A percentile compares a stretch with the other conserved stretches of the same genome.
phyloP scores from a whole-genome alignment of 1,284 basidiomycete genomes.

The Malassezia slooffiae region DNA sequence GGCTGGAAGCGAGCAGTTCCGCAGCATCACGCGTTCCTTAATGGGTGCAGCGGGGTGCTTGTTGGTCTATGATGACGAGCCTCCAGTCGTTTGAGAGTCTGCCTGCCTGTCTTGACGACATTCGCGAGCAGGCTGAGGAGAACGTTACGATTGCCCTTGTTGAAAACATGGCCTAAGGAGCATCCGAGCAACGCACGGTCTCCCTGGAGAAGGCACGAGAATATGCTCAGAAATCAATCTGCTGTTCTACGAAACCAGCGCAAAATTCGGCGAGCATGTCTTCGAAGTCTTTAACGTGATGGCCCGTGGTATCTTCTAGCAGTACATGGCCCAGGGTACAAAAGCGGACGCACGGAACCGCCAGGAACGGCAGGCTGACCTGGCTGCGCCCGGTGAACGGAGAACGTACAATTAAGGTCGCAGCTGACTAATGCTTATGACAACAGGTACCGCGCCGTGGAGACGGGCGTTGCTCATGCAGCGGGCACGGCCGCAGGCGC shows the following conservation, averaged over 20 bases:
- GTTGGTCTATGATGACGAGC: constrained; percentile 39
- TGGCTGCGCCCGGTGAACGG: too few relatives aligned
- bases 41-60: constrained; percentile 41
- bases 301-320: constrained; percentile 1
- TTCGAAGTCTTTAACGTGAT: constrained; percentile 4
- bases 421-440: too few relatives aligned
- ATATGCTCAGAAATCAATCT: constrained; percentile 57
- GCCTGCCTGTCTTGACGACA: constrained; percentile 34
- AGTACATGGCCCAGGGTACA: too few relatives aligned
- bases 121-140: constrained; percentile 37
- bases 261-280: constrained; percentile 57
- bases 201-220: constrained; percentile 53
- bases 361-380: too few relatives aligned
- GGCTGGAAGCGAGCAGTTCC: constrained; percentile 36
- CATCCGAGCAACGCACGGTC: constrained; percentile 20
- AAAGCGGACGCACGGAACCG: too few relatives aligned
- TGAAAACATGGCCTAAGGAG: constrained; percentile 37
- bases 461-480: too few relatives aligned
- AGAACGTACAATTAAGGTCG: constrained; percentile 36
- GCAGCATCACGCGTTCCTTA: constrained; percentile 37
- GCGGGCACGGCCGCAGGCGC: constrained; percentile 19
- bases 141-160: constrained; percentile 35
- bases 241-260: constrained; percentile 74
- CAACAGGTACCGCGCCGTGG: too few relatives aligned
- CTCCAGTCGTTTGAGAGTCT: constrained; percentile 29